These are phyloP conservation scores for Graphilbum sp. DNA, from an alignment of 2,329 filamentous ascomycete genomes.

Conservation along the genomic window DNA sequence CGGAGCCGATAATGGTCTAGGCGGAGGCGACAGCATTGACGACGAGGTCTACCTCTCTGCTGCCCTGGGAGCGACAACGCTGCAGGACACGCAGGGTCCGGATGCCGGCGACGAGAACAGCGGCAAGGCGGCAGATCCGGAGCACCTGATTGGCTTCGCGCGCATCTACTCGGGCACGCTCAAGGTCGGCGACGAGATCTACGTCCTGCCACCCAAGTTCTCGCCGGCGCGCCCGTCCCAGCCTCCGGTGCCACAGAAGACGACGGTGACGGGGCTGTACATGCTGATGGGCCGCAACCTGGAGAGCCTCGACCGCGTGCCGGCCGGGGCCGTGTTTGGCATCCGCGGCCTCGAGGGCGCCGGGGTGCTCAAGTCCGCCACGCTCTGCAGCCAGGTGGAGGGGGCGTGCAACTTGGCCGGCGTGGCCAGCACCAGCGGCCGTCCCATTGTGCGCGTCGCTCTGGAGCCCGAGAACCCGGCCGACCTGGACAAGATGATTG, in stretches of 20 bases:
- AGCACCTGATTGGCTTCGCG: slow-evolving; percentile 89
- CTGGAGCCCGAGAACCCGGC: slow-evolving; percentile 84
- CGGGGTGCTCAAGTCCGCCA: slow-evolving; percentile 89
- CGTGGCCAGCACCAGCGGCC: slow-evolving; percentile 55
- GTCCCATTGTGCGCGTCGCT: slow-evolving; percentile 89
- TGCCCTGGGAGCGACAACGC: slow-evolving; percentile 3
- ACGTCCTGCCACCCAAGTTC: slow-evolving; percentile 87
- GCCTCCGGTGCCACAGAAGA: slow-evolving; percentile 58
- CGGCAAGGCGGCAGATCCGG: slow-evolving; percentile 39
- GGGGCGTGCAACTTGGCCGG: slow-evolving; percentile 85
- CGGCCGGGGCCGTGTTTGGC: slow-evolving; percentile 88
- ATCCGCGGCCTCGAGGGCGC: slow-evolving; percentile 75
- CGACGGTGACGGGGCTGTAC: slow-evolving; percentile 77
- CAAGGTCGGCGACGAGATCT: slow-evolving; percentile 77
- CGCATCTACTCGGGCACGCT: slow-evolving; percentile 84
- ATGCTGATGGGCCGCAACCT: slow-evolving; percentile 89
- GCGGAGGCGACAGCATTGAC: slow-evolving; percentile 21
- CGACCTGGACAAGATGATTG: slow-evolving; percentile 90
- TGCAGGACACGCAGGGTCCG: no score
- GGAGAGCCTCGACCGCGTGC: slow-evolving; percentile 68
- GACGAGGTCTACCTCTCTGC: slow-evolving; percentile 2
- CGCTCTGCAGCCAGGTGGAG: slow-evolving; percentile 71
- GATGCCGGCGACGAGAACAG: slow-evolving; percentile 22
- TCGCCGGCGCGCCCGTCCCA: slow-evolving; percentile 61
- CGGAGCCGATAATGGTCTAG: slow-evolving; percentile 13